phyloP scores from a whole-genome alignment of 1,284 basidiomycete species.

The Ceratobasidium sp. region DNA sequence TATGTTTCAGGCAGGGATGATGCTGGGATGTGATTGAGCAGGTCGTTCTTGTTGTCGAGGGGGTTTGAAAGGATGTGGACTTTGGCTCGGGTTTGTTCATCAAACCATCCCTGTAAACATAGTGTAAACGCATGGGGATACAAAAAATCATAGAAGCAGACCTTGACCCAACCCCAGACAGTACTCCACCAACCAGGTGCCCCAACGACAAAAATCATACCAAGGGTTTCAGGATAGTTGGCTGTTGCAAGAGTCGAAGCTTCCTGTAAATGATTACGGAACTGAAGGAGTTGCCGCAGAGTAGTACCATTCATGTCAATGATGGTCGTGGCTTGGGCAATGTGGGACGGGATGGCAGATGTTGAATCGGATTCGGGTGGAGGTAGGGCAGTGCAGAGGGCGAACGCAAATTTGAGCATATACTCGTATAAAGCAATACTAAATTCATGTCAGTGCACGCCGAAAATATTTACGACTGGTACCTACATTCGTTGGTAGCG shows the following conservation, averaged over 20 bases:
- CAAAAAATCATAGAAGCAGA: constrained; percentile 48
- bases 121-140: neutral
- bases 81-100: constrained; percentile 76
- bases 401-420: constrained; percentile 71
- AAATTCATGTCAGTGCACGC: constrained; percentile 41
- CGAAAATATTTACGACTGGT: constrained; percentile 36
- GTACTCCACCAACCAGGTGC: constrained; percentile 80
- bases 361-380: constrained; percentile 65
- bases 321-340: constrained; percentile 60
- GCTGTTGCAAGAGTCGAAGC: constrained; percentile 77
- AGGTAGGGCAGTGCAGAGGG: constrained; percentile 72
- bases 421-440: constrained; percentile 70
- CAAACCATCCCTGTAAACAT: constrained; percentile 70
- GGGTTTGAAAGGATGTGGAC: constrained; percentile 64
- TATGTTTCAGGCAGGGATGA: constrained; percentile 43
- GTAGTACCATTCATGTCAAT: constrained; percentile 74
- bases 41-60: constrained; percentile 25
- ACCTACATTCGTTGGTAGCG: constrained; percentile 77
- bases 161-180: constrained; percentile 82
- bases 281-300: constrained; percentile 70
- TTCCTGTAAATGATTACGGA: constrained; percentile 75
- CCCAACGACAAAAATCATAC: constrained; percentile 67
- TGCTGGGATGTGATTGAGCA: constrained; percentile 7
- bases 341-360: constrained; percentile 46
- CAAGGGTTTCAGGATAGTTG: constrained; percentile 73